Evolutionary conservation across 1,284 basidiomycete species (phyloP), one percentile per base, ranked within the genome.

Genomic region (Cryptococcus jaspeensis): DNA sequence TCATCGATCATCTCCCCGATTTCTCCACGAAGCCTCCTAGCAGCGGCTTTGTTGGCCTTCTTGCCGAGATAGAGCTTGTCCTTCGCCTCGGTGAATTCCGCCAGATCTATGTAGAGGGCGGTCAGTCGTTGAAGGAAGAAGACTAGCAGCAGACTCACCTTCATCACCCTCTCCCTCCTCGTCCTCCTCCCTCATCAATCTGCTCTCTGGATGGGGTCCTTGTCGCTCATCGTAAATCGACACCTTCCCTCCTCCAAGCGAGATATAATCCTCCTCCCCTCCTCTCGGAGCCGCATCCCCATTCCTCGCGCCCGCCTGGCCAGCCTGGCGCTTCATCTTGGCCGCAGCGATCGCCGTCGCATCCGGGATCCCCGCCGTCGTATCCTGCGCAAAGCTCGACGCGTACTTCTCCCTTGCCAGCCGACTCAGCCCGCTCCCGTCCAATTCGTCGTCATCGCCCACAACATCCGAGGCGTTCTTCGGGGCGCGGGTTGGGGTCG

Each of bases 161-260:
- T 96, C 93, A 55, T 95, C 93, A 0, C 88, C 92, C 66, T 96
- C 92, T 0, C 92, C 93, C 2, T 90, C 74, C 65, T 95, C 91
- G 72, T 97, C 93, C 43, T 96, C 93, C 75, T 97, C 94, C 52
- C 93, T 79, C 77, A 92, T 80, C 16, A 97, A 78, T 16, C 93
- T 82, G 67, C 89, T 92, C 66, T 90, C 89, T 11, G 90, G 91
- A 81, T 92, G 90, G n/a, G 90, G 90, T 0, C 90, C 89, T 7
- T 66, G 58, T 25, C 54, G 59, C 2, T 65, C 62, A 56, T 73
- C 73, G 51, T 72, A 72, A 0, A 75, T 64, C 32, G 72, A 58
- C n/a, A 76, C 53, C 36, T 67, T 64, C 67, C 61, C 81, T 75
- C 65, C 82, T 11, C 87, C 86, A 11, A 97, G 78, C 0, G 92